Evolutionary conservation across 768 basidiomycete genomes (phyloP), one percentile per base, ranked within the genome.

Genomic region (Kwoniella bestiolae): DNA sequence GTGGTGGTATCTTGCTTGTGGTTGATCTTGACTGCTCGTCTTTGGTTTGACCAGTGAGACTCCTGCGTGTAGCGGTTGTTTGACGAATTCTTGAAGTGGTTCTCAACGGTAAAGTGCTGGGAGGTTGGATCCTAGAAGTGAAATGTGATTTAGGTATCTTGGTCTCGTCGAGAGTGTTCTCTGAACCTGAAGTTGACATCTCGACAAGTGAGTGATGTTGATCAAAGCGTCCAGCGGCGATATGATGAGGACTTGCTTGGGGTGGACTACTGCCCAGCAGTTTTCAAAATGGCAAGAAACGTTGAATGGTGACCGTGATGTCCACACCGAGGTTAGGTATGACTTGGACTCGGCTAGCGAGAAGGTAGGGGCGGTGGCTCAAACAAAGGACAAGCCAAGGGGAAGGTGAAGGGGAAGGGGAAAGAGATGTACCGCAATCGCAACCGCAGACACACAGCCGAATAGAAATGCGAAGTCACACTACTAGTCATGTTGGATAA

Each of bases 91-190:
- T 55, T 16, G 52, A 55, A 32, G 29, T 55, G 6, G 52, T 55
- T 21, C 52, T 55, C 18, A 55, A 32, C n/a, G 52, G 52, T 34
- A 55, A 35, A 7, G 52, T 55, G 0, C 31, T 34, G 7, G 52
- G 52, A 55, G 52, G 31, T 35, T 32, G 52, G 18, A 55, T 55
- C 32, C 23, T 55, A n/a, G 32, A 55, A 12, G 52, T 34, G 11
- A 34, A 55, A 29, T 35, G 16, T 21, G 29, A 41, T 16, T 41
- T 16, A 11, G 38, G 38, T 18, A 11, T 41, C 38, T 5, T 41
- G 12, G 12, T 41, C 38, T 5, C 18, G 12, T 41, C 18, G 18
- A 11, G 38, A 41, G 38, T 14, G 8, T 41, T 18, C 18, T 11
- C 18, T 14, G 38, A 41, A 41, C 12, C 18, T 5, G 18, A 18